Conservation (phyloP, 768 basidiomycete genomes). For the Lyophyllum atratum region DNA sequence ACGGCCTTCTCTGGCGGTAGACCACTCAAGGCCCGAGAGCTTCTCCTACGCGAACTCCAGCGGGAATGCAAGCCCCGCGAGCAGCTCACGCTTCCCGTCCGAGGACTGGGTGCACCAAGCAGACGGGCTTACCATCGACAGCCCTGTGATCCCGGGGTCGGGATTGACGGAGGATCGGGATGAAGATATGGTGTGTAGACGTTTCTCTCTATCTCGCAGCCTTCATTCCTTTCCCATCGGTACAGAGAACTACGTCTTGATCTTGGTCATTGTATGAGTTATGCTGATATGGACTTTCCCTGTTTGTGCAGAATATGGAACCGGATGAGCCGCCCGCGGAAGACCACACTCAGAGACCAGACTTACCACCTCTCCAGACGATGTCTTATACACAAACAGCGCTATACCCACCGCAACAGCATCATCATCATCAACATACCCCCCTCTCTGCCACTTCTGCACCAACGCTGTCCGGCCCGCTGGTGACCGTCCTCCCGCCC, state of each 20-base stretch:
- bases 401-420: constrained; percentile 4
- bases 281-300: neutral
- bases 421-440: constrained; percentile 7
- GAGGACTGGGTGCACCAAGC: constrained; percentile 82
- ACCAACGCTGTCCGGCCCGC: constrained; percentile 14
- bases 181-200: constrained; percentile 53
- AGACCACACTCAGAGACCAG: constrained; percentile 7
- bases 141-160: constrained; percentile 35
- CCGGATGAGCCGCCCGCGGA: constrained; percentile 16
- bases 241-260: neutral
- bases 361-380: constrained; percentile 12
- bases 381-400: constrained; percentile 5
- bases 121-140: constrained; percentile 64
- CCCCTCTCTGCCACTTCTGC: constrained; percentile 4
- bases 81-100: constrained; percentile 43
- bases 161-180: constrained; percentile 27
- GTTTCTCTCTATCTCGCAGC: neutral
- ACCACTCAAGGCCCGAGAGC: constrained; percentile 1
- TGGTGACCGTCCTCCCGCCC: constrained; percentile 30
- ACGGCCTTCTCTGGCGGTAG: constrained; percentile 50
- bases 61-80: constrained; percentile 23
- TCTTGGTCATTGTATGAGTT: neutral
- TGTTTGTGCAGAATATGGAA: constrained; percentile 28
- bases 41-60: constrained; percentile 15
- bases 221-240: neutral